phyloP scores from a whole-genome alignment of 2,329 filamentous ascomycete species.

The Fusarium redolens region DNA sequence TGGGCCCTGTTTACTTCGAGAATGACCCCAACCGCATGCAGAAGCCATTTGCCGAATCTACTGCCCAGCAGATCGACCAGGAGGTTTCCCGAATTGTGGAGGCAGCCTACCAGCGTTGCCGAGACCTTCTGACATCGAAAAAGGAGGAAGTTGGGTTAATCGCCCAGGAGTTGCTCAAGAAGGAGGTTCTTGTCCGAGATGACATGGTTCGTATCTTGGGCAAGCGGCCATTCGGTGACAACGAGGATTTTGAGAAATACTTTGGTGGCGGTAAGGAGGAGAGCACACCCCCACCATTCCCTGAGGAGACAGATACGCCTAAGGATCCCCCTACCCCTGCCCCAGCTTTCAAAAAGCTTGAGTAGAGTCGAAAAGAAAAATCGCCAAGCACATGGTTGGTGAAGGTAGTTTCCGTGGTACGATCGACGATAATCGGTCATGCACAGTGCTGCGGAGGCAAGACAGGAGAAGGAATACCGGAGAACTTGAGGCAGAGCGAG shows the following conservation, averaged over 20 bases:
- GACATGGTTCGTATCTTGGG: conserved; percentile 93
- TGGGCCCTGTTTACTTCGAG: conserved; percentile 92
- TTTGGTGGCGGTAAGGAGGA: conserved; percentile 74
- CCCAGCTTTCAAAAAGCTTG: conserved; percentile 52
- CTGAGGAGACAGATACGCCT: conserved; percentile 56
- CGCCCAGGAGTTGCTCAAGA: conserved; percentile 90
- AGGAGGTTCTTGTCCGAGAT: conserved; percentile 91
- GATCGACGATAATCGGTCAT: not conserved
- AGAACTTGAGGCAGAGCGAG: conserved; percentile 35
- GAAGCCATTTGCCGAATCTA: conserved; percentile 96
- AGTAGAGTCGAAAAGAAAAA: conserved; percentile 30
- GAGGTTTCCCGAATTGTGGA: conserved; percentile 94
- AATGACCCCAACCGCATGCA: conserved; percentile 83
- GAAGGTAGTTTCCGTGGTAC: not conserved
- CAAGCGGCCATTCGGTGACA: conserved; percentile 83
- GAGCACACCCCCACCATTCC: conserved; percentile 69
- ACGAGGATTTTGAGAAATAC: conserved; percentile 92
- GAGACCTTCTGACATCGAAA: conserved; percentile 83
- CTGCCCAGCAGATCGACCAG: conserved; percentile 88
- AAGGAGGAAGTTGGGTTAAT: conserved; percentile 89
- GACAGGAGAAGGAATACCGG: conserved; percentile 32
- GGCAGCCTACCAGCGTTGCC: conserved; percentile 92
- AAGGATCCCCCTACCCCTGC: conserved; percentile 51
- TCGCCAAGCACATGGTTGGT: conserved; percentile 3
- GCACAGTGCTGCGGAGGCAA: not conserved